Evolutionary conservation across 441 rosid genomes (phyloP).

Genomic region (Viola pubescens): DNA sequence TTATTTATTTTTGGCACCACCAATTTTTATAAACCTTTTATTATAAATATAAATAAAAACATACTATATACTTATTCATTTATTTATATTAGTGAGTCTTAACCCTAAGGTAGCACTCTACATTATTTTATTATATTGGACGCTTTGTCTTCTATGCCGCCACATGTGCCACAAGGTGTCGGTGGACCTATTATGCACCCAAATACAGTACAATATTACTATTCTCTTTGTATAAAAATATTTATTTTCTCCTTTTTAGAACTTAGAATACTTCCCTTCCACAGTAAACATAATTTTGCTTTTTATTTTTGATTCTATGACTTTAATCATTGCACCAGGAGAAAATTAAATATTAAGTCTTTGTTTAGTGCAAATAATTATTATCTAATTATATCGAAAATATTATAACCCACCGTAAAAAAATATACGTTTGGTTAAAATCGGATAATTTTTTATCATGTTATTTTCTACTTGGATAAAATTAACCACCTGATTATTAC

Average conservation of each 20-base stretch:
- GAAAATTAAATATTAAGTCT: background rate
- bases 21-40: background rate
- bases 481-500: too few species aligned
- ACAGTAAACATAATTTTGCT: conserved; percentile 6
- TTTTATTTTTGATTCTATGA: conserved; percentile 2
- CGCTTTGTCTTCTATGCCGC: conserved; percentile 17
- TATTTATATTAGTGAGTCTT: background rate
- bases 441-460: too few species aligned
- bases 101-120: background rate
- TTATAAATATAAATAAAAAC: background rate
- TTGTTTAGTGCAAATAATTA: background rate
- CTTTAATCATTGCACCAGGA: conserved; percentile 14
- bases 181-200: conserved; percentile 11
- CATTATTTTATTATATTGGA: conserved; percentile 5
- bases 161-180: conserved; percentile 17
- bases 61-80: too few species aligned
- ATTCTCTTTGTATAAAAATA: too few species aligned
- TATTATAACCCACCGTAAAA: too few species aligned
- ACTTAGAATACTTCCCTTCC: background rate
- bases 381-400: background rate
- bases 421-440: too few species aligned
- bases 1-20: background rate
- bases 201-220: too few species aligned
- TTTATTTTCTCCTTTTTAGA: background rate
- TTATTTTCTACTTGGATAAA: too few species aligned